A percentile compares a stretch with the other conserved stretches of the same genome.
These are phyloP conservation scores for Hyphopichia khmerensis DNA, from an alignment of 1,139 yeast species.

Conservation along the genomic window DNA sequence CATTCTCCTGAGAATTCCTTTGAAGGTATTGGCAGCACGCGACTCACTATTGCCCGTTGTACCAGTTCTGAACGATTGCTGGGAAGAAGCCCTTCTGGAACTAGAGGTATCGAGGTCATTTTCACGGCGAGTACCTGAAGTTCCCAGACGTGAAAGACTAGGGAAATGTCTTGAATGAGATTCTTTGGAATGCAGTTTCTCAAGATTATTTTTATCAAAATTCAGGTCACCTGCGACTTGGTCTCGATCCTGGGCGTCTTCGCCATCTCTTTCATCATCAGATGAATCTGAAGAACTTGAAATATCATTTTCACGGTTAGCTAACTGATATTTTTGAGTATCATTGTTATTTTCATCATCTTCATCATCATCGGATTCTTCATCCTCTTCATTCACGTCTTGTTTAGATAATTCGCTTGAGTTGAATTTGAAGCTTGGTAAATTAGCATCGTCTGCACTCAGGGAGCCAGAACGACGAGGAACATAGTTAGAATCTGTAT, in stretches of 20 bases:
- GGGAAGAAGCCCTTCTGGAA: not conserved
- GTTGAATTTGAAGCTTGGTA: conserved; percentile 17
- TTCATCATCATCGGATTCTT: conserved; percentile 1
- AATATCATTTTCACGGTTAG: not conserved
- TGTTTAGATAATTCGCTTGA: conserved; percentile 4
- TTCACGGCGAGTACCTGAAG: not conserved
- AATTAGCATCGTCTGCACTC: conserved; percentile 6
- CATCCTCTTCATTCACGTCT: conserved; percentile 7
- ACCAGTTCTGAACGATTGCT: not conserved
- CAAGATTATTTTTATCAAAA: not conserved
- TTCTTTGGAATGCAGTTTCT: not conserved
- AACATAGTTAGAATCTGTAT: conserved; percentile 5
- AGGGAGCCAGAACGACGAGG: conserved; percentile 1
- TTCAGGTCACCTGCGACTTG: not conserved
- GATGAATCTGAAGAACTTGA: not conserved
- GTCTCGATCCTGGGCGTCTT: not conserved
- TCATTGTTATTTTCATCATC: not conserved
- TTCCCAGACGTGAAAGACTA: not conserved
- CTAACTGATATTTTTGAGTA: not conserved
- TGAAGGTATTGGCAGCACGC: conserved; percentile 11
- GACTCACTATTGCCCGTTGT: conserved; percentile 2
- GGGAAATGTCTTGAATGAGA: not conserved
- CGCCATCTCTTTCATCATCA: not conserved
- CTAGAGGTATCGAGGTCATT: not conserved
- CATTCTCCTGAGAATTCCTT: conserved; percentile 35